Conservation (phyloP, 768 basidiomycete genomes). For the Tricholoma furcatifolium region DNA sequence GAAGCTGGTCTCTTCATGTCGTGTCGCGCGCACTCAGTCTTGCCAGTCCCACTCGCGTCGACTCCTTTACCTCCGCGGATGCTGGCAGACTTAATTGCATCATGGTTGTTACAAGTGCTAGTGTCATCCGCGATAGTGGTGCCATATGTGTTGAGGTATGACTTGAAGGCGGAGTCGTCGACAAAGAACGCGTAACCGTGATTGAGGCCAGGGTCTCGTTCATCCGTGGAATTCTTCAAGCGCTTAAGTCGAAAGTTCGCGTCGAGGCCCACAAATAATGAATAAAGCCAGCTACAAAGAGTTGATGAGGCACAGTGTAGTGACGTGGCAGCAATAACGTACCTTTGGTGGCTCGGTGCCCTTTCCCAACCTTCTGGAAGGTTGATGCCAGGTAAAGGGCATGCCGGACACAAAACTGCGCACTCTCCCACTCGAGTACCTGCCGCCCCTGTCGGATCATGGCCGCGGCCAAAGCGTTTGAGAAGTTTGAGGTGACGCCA, state of each 20-base stretch:
- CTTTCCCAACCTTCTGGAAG: conserved; percentile 17
- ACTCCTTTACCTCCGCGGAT: background rate
- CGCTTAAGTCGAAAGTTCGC: conserved; percentile 21
- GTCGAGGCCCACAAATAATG: conserved; percentile 5
- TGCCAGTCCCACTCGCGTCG: background rate
- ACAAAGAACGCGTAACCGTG: conserved; percentile 8
- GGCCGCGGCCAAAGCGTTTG: conserved; percentile 18
- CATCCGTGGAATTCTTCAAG: conserved; percentile 16
- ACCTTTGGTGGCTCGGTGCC: conserved; percentile 5
- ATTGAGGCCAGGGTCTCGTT: conserved; percentile 10
- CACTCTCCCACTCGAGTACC: conserved; percentile 16
- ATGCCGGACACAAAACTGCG: conserved; percentile 24
- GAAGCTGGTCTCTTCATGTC: background rate
- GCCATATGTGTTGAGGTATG: conserved; percentile 1
- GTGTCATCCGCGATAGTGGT: background rate
- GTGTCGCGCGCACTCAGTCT: background rate
- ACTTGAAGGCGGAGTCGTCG: conserved; percentile 5
- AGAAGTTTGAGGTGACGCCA: conserved; percentile 20
- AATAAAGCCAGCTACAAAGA: background rate
- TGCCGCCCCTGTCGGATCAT: conserved; percentile 11
- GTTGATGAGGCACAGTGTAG: background rate
- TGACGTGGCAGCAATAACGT: background rate
- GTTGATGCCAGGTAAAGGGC: conserved; percentile 26
- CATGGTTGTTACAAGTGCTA: conserved; percentile 14
- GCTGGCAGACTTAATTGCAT: background rate